Conservation (phyloP, 1,284 basidiomycete species). For the Abortiporus biennis region DNA sequence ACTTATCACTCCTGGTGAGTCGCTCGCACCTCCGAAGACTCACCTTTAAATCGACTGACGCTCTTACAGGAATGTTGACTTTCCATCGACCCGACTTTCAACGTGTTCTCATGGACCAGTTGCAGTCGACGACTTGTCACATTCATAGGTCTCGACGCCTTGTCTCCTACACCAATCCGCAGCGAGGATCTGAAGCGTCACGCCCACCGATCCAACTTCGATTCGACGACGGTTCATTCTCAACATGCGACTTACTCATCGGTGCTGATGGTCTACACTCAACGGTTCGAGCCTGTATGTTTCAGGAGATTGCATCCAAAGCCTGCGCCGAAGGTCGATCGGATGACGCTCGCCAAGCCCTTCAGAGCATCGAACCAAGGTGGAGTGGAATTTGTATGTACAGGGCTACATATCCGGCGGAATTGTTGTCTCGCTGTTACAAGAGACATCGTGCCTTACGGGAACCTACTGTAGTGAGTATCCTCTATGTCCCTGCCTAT, state of each 20-base stretch:
- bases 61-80: slow-evolving; percentile 31
- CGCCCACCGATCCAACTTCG: slow-evolving; percentile 25
- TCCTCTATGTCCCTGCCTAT: background rate
- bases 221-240: slow-evolving; percentile 37
- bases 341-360: slow-evolving; percentile 16
- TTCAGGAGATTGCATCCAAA: slow-evolving; percentile 17
- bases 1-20: slow-evolving; percentile 25
- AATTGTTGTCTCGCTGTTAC: slow-evolving; percentile 22
- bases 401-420: slow-evolving; percentile 31
- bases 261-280: slow-evolving; percentile 43
- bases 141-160: slow-evolving; percentile 34
- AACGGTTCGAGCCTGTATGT: slow-evolving; percentile 19
- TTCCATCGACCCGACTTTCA: slow-evolving; percentile 43
- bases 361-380: slow-evolving; percentile 21
- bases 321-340: slow-evolving; percentile 12
- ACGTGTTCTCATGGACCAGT: slow-evolving; percentile 27
- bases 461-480: slow-evolving; percentile 30
- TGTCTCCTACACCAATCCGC: slow-evolving; percentile 26
- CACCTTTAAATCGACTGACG: background rate
- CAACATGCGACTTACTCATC: slow-evolving; percentile 40
- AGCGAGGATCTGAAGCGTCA: background rate
- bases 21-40: background rate
- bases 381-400: slow-evolving; percentile 37
- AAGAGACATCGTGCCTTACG: slow-evolving; percentile 30
- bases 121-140: slow-evolving; percentile 23